phyloP scores from a whole-genome alignment of 345 rosid genomes.

The Syzygium aqueum region DNA sequence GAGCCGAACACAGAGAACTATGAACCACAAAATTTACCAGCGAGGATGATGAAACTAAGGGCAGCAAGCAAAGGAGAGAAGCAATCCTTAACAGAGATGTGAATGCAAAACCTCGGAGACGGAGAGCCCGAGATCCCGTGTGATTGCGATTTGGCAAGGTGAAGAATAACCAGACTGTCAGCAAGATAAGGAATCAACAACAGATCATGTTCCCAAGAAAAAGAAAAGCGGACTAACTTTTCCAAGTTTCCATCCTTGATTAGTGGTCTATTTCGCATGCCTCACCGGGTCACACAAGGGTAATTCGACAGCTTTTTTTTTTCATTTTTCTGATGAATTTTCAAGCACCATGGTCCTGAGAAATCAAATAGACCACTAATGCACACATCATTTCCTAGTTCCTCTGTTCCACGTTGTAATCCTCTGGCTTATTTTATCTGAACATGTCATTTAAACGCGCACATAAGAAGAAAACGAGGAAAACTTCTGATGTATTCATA shows the following conservation, averaged over 20 bases:
- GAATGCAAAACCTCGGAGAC: conserved; percentile 56
- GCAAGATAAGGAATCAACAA: not conserved
- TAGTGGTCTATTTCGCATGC: not conserved
- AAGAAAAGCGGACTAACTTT: not conserved
- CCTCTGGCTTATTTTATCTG: not conserved
- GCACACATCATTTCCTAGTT: not conserved
- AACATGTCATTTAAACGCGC: not conserved
- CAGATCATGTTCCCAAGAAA: not conserved
- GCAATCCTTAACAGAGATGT: not conserved
- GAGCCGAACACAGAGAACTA: conserved; percentile 88
- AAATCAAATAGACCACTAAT: not conserved
- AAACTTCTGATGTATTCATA: not conserved
- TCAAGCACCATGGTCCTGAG: not conserved
- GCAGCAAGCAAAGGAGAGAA: not conserved
- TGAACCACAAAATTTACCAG: conserved; percentile 1
- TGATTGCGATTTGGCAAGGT: conserved; percentile 76
- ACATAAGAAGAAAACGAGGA: not conserved
- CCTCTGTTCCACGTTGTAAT: not conserved
- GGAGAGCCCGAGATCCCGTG: conserved; percentile 54
- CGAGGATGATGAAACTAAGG: conserved; percentile 10
- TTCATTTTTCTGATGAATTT: not conserved
- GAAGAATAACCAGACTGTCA: conserved; percentile 81
- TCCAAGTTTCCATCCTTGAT: not conserved
- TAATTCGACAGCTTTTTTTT: not conserved
- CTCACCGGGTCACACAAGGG: not conserved